Evolutionary conservation across 2,329 filamentous ascomycete species (phyloP), one percentile per base, ranked within the genome.

Genomic region (Hypoxylon sp.): DNA sequence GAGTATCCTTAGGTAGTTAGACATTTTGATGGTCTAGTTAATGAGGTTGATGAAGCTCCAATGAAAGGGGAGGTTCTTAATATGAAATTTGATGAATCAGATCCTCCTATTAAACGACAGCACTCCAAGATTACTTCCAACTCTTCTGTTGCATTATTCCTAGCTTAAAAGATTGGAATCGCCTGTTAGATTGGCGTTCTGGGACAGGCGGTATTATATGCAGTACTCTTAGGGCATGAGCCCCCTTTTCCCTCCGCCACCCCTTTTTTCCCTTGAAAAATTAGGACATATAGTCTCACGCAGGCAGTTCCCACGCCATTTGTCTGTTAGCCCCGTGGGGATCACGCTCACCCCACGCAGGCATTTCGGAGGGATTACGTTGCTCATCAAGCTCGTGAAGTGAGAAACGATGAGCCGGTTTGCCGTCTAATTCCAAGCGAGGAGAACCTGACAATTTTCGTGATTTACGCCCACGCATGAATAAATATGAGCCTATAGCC

Each of bases 241-340:
- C 23, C 23, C 23, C 25, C 25, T 28, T 28, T 7, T 28, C 6
- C 25, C 25, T 28, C 23, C 23, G 23, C 5, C 23, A 1, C 6
- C 25, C 14, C 17, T n/a, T 45, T 13, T 14, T 14, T 21, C 28
- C 14, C 3, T 28, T 2, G 11, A 43, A 43, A 38, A 43, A 38
- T 38, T 25, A 21, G 2, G 30, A 25, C 11, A 2, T 28, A 36
- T 43, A 43, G n/a, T 5, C 3, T 57, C 45, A 66, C n/a, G 48
- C 63, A 1, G 63, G 60, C 2, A 67, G 5, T n/a, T 67, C 65
- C 60, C 65, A 67, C 7, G 17, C 43, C 38, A 58, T 55, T 7
- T 49, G 60, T 11, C 38, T 63, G 45, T 55, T 49, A 5, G 45
- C 36, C 2, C 46, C 51, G 5, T 36, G 57, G 5, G 45, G 43